Base-by-base conservation (phyloP, 768 basidiomycete species). In the Strobilomyces dryophilus region DNA sequence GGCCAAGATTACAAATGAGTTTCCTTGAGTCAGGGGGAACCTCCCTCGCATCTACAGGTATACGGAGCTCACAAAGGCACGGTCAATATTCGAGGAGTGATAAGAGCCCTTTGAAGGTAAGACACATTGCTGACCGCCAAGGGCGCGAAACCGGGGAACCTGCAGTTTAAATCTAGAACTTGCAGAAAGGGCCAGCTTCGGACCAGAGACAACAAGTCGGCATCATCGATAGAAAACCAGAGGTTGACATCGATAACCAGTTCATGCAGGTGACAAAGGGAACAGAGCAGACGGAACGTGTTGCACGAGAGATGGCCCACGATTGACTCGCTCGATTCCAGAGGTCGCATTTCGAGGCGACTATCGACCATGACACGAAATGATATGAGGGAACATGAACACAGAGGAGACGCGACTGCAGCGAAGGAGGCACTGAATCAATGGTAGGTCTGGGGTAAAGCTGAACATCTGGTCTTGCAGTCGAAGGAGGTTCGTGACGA, bases 401-500 rank as follows among this genome's bases (percentile, higher is more conserved):
- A 15, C 15, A 15, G 29, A 4, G 3, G 10, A 9, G 57, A 46
- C 3, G 17, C 39, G n/a, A 58, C 14, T 31, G 54, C 46, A 9
- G 15, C 10, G 8, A 49, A 34, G 31, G 7, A 17, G 1, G 26
- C 3, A 27, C 9, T 5, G 24, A 24, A n/a, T 43, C 10, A 1
- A 7, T 20, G 36, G 32, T n/a, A 17, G 52, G 45, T 37, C 9
- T 10, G 12, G 8, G 37, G 2, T n/a, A 12, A n/a, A 26, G 4
- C 10, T 27, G 27, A 57, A 41, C 21, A 4, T 15, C 34, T 53
- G 51, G 14, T 18, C 34, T 18, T 42, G 18, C 4, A 15, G 6
- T 27, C 47, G 57, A 14, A 53, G 20, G 9, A 58, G 40, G 44
- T 11, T 26, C 6, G 32, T 35, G 26, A 58, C 37, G n/a, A 46